Conservation (phyloP, 2,329 filamentous ascomycete genomes). For the Paramyrothecium sp. region DNA sequence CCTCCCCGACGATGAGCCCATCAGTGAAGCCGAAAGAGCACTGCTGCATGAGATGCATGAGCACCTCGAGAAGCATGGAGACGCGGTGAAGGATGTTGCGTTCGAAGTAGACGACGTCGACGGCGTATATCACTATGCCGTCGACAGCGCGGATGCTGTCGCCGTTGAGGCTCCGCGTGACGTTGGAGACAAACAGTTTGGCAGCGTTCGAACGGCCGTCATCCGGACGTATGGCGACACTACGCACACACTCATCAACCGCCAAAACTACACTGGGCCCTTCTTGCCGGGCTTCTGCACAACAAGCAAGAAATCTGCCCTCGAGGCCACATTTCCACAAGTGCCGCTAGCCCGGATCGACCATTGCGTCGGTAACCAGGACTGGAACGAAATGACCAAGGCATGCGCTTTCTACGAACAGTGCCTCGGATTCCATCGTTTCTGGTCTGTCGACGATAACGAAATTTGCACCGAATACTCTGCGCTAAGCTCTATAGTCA, state of each 20-base stretch:
- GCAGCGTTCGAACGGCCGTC: slow-evolving; percentile 65
- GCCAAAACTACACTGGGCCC: slow-evolving; percentile 60
- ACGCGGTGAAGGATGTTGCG: slow-evolving; percentile 80
- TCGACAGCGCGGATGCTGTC: slow-evolving; percentile 54
- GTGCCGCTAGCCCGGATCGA: slow-evolving; percentile 69
- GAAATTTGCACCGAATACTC: slow-evolving; percentile 81
- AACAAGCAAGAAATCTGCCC: slow-evolving; percentile 31
- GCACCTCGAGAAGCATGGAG: slow-evolving; percentile 75
- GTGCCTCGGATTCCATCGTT: slow-evolving; percentile 77
- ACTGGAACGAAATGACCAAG: slow-evolving; percentile 71
- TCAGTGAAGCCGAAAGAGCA: slow-evolving; percentile 54
- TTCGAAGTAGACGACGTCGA: slow-evolving; percentile 82
- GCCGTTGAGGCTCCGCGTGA: slow-evolving; percentile 56
- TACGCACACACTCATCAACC: slow-evolving; percentile 78
- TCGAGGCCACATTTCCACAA: slow-evolving; percentile 48
- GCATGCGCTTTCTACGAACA: slow-evolving; percentile 67
- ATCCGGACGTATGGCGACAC: slow-evolving; percentile 86
- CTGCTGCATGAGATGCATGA: slow-evolving; percentile 66
- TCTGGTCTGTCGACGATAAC: slow-evolving; percentile 83
- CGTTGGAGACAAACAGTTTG: slow-evolving; percentile 51
- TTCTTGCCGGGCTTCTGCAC: slow-evolving; percentile 76
- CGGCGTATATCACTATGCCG: slow-evolving; percentile 66
- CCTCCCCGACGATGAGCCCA: slow-evolving; percentile 48
- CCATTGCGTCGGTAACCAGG: slow-evolving; percentile 86
- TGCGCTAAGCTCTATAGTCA: slow-evolving; percentile 74